A percentile compares a stretch with the other conserved stretches of the same genome.
Conservation (phyloP, 768 basidiomycete species). For the Xerocomus brunneocitrinus region DNA sequence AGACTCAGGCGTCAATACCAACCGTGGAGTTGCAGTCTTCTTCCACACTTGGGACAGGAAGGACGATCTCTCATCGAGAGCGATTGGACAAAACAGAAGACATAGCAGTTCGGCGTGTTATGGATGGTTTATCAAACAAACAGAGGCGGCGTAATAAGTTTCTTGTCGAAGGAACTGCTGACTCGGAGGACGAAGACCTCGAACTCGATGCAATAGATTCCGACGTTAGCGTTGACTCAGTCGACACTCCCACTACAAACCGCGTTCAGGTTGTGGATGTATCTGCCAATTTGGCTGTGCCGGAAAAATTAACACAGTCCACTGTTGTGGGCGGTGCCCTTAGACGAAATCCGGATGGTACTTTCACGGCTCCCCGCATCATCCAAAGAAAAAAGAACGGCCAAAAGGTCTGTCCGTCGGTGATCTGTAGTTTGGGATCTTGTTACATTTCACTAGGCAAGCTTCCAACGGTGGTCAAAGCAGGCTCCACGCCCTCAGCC, state of each 20-base stretch:
- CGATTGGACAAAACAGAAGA: conserved; percentile 57
- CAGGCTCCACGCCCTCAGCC: conserved; percentile 25
- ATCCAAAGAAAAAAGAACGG: conserved; percentile 41
- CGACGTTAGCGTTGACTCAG: conserved; percentile 14
- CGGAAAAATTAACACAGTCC: conserved; percentile 13
- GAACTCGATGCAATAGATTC: conserved; percentile 32
- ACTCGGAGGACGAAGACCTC: conserved; percentile 32
- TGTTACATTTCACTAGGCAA: conserved; percentile 25
- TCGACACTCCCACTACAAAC: background rate
- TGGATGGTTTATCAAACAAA: conserved; percentile 46
- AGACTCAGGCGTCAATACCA: conserved; percentile 68
- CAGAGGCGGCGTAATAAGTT: conserved; percentile 41
- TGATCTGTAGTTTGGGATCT: conserved; percentile 2
- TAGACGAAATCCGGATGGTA: conserved; percentile 62
- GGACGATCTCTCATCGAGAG: conserved; percentile 54
- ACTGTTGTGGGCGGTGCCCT: conserved; percentile 58
- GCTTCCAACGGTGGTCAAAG: conserved; percentile 51
- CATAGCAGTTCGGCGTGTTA: conserved; percentile 46
- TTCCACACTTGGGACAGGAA: conserved; percentile 78
- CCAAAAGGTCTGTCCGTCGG: conserved; percentile 39
- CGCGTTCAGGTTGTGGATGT: conserved; percentile 15
- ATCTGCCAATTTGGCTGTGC: conserved; percentile 7
- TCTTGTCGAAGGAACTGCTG: conserved; percentile 3
- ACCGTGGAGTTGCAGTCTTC: conserved; percentile 69
- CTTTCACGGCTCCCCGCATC: conserved; percentile 43